These are phyloP conservation scores for Lactarius pseudohatsudake DNA, from an alignment of 768 basidiomycete species.

Conservation along the genomic window DNA sequence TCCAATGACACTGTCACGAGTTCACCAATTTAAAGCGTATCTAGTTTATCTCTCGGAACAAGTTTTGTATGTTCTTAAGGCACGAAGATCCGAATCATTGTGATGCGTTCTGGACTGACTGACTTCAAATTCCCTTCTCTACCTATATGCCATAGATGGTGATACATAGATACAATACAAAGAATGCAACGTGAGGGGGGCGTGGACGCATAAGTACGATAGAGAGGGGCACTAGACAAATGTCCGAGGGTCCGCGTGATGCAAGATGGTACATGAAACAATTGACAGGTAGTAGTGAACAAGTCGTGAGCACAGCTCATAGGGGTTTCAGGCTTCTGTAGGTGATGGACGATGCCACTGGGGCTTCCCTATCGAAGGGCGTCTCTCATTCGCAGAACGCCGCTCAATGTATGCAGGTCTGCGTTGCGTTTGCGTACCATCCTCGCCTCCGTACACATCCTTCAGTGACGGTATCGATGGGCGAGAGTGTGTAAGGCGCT, in stretches of 20 bases:
- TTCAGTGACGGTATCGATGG: slow-evolving; percentile 19
- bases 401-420: slow-evolving; percentile 18
- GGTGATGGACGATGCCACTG: slow-evolving; percentile 25
- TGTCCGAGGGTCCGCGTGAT: slow-evolving; percentile 17
- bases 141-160: slow-evolving; percentile 9
- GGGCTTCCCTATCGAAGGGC: slow-evolving; percentile 25
- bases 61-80: slow-evolving; percentile 12
- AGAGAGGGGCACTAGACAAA: slow-evolving; percentile 16
- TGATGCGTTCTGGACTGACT: neutral
- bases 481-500: slow-evolving; percentile 18
- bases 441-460: slow-evolving; percentile 22
- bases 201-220: slow-evolving; percentile 15
- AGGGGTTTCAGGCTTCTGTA: slow-evolving; percentile 16
- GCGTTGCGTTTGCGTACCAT: slow-evolving; percentile 18
- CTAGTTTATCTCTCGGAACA: slow-evolving; percentile 12
- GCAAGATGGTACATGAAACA: slow-evolving; percentile 6
- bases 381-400: slow-evolving; percentile 23
- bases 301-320: slow-evolving; percentile 20
- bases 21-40: neutral
- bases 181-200: slow-evolving; percentile 2
- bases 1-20: slow-evolving; percentile 25
- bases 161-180: slow-evolving; percentile 25
- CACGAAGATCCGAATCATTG: slow-evolving; percentile 14
- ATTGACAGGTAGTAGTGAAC: neutral
- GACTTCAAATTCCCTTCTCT: slow-evolving; percentile 16